A percentile compares a stretch with the other conserved stretches of the same genome.
These are phyloP conservation scores for Ananas comosus DNA, from an alignment of 176 grass and related monocot genomes.

Conservation along the genomic window DNA sequence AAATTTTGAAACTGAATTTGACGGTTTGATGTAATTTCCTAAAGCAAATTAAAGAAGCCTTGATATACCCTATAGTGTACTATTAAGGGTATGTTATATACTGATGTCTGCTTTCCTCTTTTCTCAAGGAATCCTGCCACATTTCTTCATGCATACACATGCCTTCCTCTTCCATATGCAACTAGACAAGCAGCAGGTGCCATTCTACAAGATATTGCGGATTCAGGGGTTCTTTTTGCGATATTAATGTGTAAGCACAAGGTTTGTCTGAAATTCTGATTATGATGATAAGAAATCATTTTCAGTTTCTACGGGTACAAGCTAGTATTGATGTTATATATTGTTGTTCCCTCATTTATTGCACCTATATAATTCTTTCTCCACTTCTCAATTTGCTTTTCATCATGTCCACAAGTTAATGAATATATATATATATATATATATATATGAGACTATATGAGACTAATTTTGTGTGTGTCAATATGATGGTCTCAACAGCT, in stretches of 20 bases:
- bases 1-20: not conserved
- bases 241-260: slow-evolving; percentile 94
- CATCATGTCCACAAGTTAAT: no score
- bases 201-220: slow-evolving; percentile 89
- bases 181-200: slow-evolving; percentile 80
- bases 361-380: no score
- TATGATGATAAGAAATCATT: not conserved
- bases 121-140: slow-evolving; percentile 81
- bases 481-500: no score
- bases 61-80: not conserved
- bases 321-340: not conserved
- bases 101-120: not conserved
- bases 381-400: no score
- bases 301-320: not conserved
- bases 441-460: no score
- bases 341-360: not conserved
- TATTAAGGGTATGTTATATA: not conserved
- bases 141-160: slow-evolving; percentile 98
- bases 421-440: no score
- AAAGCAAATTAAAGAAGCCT: not conserved
- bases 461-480: no score
- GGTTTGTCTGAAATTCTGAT: slow-evolving; percentile 38
- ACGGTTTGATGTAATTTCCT: not conserved
- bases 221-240: slow-evolving; percentile 89
- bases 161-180: slow-evolving; percentile 67